phyloP scores from a whole-genome alignment of 2,329 filamentous ascomycete species.

The Ophiostoma sp. region DNA sequence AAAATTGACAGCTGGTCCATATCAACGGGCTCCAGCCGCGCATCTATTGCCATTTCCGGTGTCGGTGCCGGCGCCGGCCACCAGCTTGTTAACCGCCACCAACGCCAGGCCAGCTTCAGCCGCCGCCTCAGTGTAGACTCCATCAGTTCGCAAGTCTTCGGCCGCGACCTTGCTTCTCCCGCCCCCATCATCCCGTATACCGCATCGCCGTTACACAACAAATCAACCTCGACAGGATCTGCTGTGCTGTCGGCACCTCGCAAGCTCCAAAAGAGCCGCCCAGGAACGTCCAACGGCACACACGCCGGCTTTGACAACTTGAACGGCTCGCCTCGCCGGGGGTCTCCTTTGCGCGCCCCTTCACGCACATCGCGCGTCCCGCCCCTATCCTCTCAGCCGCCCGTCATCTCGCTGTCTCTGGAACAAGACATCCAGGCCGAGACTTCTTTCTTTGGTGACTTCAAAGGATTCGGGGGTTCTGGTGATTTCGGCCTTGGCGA shows the following conservation, averaged over 20 bases:
- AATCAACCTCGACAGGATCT: neutral
- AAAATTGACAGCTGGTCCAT: constrained; percentile 41
- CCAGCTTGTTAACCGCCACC: constrained; percentile 30
- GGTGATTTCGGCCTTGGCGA: neutral
- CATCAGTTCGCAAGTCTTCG: constrained; percentile 29
- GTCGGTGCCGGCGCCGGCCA: constrained; percentile 17
- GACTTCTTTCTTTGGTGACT: constrained; percentile 21
- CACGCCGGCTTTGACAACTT: constrained; percentile 13
- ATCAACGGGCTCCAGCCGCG: constrained; percentile 47
- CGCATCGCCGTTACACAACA: neutral
- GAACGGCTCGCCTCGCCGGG: constrained; percentile 14
- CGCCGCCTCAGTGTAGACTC: constrained; percentile 45
- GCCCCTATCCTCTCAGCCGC: constrained; percentile 38
- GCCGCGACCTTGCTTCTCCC: constrained; percentile 21
- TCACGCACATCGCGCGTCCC: constrained; percentile 28
- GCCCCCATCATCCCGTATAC: neutral
- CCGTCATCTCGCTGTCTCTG: constrained; percentile 40
- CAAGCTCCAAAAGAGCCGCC: constrained; percentile 38
- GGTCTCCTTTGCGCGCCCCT: constrained; percentile 7
- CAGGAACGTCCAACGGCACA: constrained; percentile 30
- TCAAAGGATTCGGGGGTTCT: neutral
- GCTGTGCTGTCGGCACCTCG: constrained; percentile 31
- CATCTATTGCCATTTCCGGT: constrained; percentile 32
- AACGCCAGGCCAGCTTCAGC: constrained; percentile 34
- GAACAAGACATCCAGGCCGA: constrained; percentile 34